Evolutionary conservation across 2,329 filamentous ascomycete species (phyloP).

Genomic region (Talaromyces albobiverticillius): DNA sequence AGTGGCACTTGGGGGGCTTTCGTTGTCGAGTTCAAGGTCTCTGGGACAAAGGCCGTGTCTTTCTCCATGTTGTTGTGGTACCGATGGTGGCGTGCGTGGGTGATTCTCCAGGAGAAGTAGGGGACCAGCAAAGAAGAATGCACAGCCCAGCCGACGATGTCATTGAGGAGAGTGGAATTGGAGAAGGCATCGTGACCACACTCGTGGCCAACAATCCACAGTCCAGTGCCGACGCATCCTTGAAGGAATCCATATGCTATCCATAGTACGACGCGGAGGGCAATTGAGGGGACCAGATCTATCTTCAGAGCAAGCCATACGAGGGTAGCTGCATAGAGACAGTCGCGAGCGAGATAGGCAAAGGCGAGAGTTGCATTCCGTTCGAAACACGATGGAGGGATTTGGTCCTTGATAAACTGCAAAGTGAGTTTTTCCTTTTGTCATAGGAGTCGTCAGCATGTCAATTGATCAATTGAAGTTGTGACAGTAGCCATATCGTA

Average conservation of each 20-base stretch:
- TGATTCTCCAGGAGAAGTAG: constrained; percentile 71
- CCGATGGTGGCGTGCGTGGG: constrained; percentile 66
- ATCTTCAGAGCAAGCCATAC: constrained; percentile 1
- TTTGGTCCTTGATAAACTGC: neutral
- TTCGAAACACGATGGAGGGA: constrained; percentile 1
- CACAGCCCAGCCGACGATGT: constrained; percentile 59
- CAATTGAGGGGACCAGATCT: neutral
- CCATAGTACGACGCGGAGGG: neutral
- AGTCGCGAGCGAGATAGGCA: constrained; percentile 8
- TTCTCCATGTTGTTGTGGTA: constrained; percentile 65
- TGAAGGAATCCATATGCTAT: constrained; percentile 57
- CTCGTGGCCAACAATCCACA: constrained; percentile 70
- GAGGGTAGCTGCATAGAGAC: neutral
- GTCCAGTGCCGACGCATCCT: constrained; percentile 62
- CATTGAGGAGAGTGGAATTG: constrained; percentile 49
- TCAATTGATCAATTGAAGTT: too few relatives aligned
- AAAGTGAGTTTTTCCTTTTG: neutral
- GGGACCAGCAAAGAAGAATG: constrained; percentile 66
- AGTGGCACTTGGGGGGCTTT: neutral
- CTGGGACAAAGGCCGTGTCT: constrained; percentile 60
- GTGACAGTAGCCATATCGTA: too few relatives aligned
- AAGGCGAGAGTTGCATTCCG: neutral
- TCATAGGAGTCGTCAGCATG: neutral
- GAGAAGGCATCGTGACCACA: constrained; percentile 69
- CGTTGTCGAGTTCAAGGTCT: neutral